These are phyloP conservation scores for Talaromyces sp. DNA, from an alignment of 2,329 filamentous ascomycete species.

Conservation along the genomic window DNA sequence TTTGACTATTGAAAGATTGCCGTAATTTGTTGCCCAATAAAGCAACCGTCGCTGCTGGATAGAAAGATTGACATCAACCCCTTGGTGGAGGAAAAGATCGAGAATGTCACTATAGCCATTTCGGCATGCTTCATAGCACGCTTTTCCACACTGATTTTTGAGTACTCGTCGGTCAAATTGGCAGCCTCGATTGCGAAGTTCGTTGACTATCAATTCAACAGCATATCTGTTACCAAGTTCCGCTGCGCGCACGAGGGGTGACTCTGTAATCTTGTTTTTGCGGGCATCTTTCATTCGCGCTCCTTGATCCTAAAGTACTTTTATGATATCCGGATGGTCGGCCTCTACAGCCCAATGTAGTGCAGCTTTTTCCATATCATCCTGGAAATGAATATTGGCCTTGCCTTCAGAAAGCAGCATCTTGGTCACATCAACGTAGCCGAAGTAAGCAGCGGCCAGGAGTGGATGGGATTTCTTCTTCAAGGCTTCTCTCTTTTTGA, in stretches of 20 bases:
- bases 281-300: neutral
- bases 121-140: neutral
- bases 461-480: neutral
- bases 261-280: neutral
- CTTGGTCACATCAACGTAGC: neutral
- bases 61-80: conserved; percentile 5
- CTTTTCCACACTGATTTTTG: neutral
- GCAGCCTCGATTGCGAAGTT: conserved; percentile 9
- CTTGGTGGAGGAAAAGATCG: neutral
- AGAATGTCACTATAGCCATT: neutral
- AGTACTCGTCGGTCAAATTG: neutral
- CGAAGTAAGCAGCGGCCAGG: conserved; percentile 5
- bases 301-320: conserved; percentile 11
- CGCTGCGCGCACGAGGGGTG: conserved; percentile 1
- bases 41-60: neutral
- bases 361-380: neutral
- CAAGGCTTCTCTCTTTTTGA: conserved; percentile 1
- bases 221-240: neutral
- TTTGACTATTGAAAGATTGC: neutral
- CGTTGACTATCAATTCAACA: conserved; percentile 5
- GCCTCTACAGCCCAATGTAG: conserved; percentile 9
- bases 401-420: conserved; percentile 2
- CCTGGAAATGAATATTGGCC: conserved; percentile 3
- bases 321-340: conserved; percentile 1
- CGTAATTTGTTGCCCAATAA: neutral